Evolutionary conservation across 1,284 basidiomycete genomes (phyloP), one percentile per base, ranked within the genome.

Genomic region (Fomitopsis pinicola): DNA sequence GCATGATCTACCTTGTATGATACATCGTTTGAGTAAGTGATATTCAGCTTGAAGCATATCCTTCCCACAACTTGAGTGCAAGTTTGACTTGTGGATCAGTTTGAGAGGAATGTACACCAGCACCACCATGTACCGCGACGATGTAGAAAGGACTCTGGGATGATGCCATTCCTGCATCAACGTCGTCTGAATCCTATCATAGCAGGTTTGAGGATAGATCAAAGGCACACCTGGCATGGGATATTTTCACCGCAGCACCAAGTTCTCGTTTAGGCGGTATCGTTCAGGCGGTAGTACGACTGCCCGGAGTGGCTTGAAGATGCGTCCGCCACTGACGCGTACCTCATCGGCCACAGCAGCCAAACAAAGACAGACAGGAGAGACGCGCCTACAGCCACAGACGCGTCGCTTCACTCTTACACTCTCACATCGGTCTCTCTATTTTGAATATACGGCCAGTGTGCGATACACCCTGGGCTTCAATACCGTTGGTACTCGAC

Each of bases 51-150:
- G 8, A 50, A 22, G 17, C 19, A 15, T 17, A 19, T 33, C 44
- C 10, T 38, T 60, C 80, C 70, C 68, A 88, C 87, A 74, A 74
- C 68, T 79, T 80, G 67, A 90, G 71, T 2, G 79, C 80, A 40
- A 71, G 73, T 66, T 85, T 88, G 33, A 87, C 74, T 52, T 77
- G 75, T 22, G 74, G 71, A 57, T 87, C 86, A 22, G 66, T 62
- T 4, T 71, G 64, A 50, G 67, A 70, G 10, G 77, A 72, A 66
- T 89, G 87, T 22, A 75, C 72, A 2, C 88, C 89, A 42, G 89
- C 89, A 54, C 88, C 88, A 38, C 86, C 88, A 66, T 91, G 89
- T 2, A 89, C 86, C 3, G 81, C 83, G 58, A 89, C 62, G 58
- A 42, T 59, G 42, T 55, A 64, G 33, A 60, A 52, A 17, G 52